These are phyloP conservation scores for Rhodotorula mucilaginosa DNA, from an alignment of 1,284 basidiomycete species.

Conservation along the genomic window DNA sequence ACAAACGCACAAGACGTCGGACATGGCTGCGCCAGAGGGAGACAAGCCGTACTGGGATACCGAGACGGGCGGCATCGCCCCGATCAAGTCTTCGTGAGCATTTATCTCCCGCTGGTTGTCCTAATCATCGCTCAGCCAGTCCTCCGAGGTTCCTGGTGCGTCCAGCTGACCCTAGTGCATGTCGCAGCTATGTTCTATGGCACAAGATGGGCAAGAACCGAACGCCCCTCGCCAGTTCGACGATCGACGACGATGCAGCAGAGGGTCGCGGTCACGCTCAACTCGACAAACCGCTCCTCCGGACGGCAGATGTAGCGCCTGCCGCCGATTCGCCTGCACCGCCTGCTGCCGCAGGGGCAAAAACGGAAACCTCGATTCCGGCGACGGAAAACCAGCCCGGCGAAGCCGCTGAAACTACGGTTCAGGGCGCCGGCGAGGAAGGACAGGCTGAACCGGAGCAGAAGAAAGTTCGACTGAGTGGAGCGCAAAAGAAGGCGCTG, in stretches of 20 bases:
- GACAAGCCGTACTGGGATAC: slow-evolving; percentile 48
- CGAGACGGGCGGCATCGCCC: slow-evolving; percentile 52
- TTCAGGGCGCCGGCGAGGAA: background rate
- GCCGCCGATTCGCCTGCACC: slow-evolving; percentile 4
- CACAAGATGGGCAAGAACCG: slow-evolving; percentile 35
- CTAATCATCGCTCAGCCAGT: background rate
- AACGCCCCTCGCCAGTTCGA: no score
- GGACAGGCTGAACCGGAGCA: slow-evolving; percentile 18
- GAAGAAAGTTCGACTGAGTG: slow-evolving; percentile 34
- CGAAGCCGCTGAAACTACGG: slow-evolving; percentile 54
- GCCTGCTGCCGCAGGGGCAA: slow-evolving; percentile 11
- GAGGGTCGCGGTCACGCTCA: slow-evolving; percentile 32
- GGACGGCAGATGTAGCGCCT: slow-evolving; percentile 7
- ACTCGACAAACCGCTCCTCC: slow-evolving; percentile 1
- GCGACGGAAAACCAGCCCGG: slow-evolving; percentile 32
- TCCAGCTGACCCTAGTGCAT: background rate
- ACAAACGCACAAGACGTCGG: background rate
- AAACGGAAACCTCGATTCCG: slow-evolving; percentile 33
- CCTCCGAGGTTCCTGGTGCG: background rate
- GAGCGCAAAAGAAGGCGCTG: slow-evolving; percentile 38
- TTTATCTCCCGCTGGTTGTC: background rate
- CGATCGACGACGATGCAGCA: slow-evolving; percentile 42
- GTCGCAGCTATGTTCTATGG: slow-evolving; percentile 61
- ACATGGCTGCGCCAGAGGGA: background rate
- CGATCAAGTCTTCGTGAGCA: slow-evolving; percentile 70